Evolutionary conservation across 2,329 filamentous ascomycete species (phyloP).

Genomic region (Fusarium brachygibbosum): DNA sequence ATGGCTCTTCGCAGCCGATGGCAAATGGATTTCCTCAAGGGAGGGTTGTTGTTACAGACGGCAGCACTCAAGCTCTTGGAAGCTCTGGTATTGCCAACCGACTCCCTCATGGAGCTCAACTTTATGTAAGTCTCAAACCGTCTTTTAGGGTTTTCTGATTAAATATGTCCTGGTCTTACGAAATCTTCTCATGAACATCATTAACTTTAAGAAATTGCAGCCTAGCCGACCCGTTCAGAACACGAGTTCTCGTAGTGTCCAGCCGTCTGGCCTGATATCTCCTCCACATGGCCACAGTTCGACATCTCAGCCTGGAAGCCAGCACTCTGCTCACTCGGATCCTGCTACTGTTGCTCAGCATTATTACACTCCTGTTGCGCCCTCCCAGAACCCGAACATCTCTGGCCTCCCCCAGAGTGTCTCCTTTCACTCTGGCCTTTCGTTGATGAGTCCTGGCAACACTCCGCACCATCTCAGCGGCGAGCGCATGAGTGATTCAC

Average conservation of each 20-base stretch:
- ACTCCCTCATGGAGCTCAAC: conserved; percentile 20
- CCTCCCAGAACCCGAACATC: conserved; percentile 20
- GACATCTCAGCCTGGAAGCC: conserved; percentile 5
- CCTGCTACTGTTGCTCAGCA: conserved; percentile 20
- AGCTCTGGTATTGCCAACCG: conserved; percentile 15
- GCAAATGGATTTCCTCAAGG: background rate
- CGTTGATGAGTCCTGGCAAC: conserved; percentile 30
- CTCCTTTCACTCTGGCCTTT: conserved; percentile 30
- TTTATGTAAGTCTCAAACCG: conserved; percentile 20
- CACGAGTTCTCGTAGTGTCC: background rate
- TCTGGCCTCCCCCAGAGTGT: conserved; percentile 32
- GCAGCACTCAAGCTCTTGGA: conserved; percentile 1
- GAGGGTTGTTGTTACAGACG: background rate
- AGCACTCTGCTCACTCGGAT: conserved; percentile 10
- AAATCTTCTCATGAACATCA: conserved; percentile 1
- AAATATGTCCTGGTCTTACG: background rate
- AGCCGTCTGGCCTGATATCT: conserved; percentile 11
- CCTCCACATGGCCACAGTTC: conserved; percentile 19
- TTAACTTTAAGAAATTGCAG: conserved; percentile 19
- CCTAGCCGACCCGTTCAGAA: background rate
- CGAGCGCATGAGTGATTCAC: background rate
- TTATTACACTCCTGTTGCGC: conserved; percentile 18
- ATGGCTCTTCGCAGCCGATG: conserved; percentile 1
- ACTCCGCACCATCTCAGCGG: conserved; percentile 36
- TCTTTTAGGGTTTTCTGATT: conserved; percentile 1